A percentile compares a stretch with the other conserved stretches of the same genome.
phyloP scores from a whole-genome alignment of 148 eudicot species.

The Vaccinium macrocarpon region DNA sequence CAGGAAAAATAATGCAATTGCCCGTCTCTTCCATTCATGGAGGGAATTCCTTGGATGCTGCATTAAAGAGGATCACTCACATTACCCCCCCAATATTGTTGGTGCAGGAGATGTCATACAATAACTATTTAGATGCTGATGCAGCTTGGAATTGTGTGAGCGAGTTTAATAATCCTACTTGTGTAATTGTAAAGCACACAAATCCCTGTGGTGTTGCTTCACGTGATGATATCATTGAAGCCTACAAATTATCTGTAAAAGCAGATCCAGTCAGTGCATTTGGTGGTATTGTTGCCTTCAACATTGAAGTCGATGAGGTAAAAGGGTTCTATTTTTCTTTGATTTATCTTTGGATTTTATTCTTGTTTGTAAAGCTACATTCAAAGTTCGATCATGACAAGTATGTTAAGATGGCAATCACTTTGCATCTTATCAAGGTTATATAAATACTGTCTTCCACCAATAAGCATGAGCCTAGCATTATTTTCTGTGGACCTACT shows the following conservation, averaged over 20 bases:
- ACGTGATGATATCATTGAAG: constrained; percentile 78
- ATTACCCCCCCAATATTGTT: background rate
- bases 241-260: constrained; percentile 86
- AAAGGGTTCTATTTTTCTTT: background rate
- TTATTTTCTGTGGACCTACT: background rate
- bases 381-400: background rate
- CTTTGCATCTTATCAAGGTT: background rate
- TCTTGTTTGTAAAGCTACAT: background rate
- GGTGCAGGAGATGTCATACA: constrained; percentile 97
- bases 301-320: constrained; percentile 94
- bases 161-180: constrained; percentile 84
- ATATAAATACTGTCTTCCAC: background rate
- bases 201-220: constrained; percentile 99
- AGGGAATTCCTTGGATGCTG: background rate
- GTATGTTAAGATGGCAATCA: background rate
- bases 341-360: background rate
- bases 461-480: background rate
- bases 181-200: constrained; percentile 96
- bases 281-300: constrained; percentile 98
- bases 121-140: constrained; percentile 96
- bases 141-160: constrained; percentile 99
- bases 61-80: background rate
- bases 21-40: background rate
- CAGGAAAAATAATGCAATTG: background rate
- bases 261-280: constrained; percentile 98